A percentile compares a stretch with the other conserved stretches of the same genome.
phyloP scores from a whole-genome alignment of 2,329 filamentous ascomycete species.

The Calycina herbarum region DNA sequence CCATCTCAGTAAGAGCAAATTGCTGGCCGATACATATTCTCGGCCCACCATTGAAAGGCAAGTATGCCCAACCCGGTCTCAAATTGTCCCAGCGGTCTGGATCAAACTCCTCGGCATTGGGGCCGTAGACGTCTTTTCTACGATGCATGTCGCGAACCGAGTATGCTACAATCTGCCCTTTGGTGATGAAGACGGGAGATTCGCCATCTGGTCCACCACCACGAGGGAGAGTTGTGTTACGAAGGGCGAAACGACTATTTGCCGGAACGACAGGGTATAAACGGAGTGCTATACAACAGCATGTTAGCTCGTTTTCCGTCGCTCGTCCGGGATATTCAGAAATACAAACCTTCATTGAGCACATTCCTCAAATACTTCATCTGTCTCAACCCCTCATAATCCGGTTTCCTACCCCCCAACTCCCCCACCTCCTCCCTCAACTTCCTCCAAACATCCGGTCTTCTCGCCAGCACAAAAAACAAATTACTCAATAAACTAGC shows the following conservation, averaged over 20 bases:
- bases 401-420: constrained; percentile 43
- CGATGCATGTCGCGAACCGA: constrained; percentile 39
- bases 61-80: constrained; percentile 9
- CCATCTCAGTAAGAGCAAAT: constrained; percentile 18
- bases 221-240: constrained; percentile 40
- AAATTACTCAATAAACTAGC: background rate
- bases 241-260: constrained; percentile 39
- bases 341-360: constrained; percentile 44
- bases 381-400: constrained; percentile 55
- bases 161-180: constrained; percentile 22
- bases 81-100: constrained; percentile 18
- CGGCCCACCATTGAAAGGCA: constrained; percentile 18
- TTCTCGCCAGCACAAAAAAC: background rate
- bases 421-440: constrained; percentile 38
- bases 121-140: constrained; percentile 28
- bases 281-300: constrained; percentile 37
- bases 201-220: constrained; percentile 34
- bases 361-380: constrained; percentile 59
- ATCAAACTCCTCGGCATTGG: constrained; percentile 9
- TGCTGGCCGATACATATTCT: constrained; percentile 47
- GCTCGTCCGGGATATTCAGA: no score
- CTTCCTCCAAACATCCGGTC: constrained; percentile 2
- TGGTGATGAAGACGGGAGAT: constrained; percentile 29
- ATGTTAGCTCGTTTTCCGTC: no score
- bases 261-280: constrained; percentile 40